phyloP scores from a whole-genome alignment of 345 rosid species.

The Camelina sativa region DNA sequence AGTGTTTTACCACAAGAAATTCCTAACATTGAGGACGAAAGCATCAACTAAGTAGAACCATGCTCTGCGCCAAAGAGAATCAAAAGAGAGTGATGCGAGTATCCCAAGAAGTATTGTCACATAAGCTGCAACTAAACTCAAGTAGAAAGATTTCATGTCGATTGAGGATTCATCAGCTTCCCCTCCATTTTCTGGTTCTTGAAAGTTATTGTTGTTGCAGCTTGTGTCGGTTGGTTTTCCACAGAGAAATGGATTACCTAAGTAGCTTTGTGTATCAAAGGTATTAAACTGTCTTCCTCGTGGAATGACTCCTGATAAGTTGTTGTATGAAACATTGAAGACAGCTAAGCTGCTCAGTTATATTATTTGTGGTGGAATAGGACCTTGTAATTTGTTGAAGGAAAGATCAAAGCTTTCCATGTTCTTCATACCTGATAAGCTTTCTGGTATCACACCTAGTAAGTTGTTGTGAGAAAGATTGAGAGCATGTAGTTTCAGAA shows the following conservation, averaged over 20 bases:
- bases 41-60: background rate
- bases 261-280: background rate
- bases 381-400: conserved; percentile 22
- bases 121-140: conserved; percentile 4
- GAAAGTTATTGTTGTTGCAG: background rate
- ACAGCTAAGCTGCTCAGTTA: background rate
- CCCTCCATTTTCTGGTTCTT: background rate
- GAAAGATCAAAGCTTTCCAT: conserved; percentile 52
- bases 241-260: background rate
- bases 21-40: background rate
- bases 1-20: background rate
- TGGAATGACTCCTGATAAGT: conserved; percentile 12
- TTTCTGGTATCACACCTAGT: conserved; percentile 40
- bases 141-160: conserved; percentile 18
- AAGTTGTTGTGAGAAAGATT: conserved; percentile 48
- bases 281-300: conserved; percentile 3
- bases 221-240: background rate
- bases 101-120: conserved; percentile 15
- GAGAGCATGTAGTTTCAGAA: background rate
- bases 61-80: conserved; percentile 26
- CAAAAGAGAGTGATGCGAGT: conserved; percentile 25
- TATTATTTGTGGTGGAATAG: background rate
- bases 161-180: conserved; percentile 32
- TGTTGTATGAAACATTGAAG: conserved; percentile 2
- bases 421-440: conserved; percentile 27